Conservation (phyloP, 805 yeast species). For the Saturnispora sekii region DNA sequence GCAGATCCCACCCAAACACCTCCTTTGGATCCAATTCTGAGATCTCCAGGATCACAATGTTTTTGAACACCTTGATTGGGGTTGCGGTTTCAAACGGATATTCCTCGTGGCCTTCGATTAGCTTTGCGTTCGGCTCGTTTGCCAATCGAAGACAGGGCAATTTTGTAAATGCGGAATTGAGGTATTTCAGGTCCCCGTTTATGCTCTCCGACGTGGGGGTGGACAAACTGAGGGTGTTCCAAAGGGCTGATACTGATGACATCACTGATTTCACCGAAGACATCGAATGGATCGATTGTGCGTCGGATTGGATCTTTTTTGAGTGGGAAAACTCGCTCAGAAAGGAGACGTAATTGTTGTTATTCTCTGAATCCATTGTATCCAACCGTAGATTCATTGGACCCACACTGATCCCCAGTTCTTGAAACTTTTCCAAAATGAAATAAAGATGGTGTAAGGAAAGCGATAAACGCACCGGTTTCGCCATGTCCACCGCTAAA, state of each 20-base stretch:
- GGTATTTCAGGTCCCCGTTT: constrained; percentile 37
- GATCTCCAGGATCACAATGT: constrained; percentile 51
- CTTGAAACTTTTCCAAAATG: constrained; percentile 47
- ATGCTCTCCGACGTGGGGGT: constrained; percentile 37
- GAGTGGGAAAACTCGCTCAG: constrained; percentile 43
- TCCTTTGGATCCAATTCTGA: constrained; percentile 55
- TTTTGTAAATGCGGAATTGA: constrained; percentile 55
- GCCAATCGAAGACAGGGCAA: constrained; percentile 54
- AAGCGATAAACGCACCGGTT: constrained; percentile 47
- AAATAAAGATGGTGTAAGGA: constrained; percentile 58
- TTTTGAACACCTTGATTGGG: constrained; percentile 52
- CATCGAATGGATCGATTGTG: constrained; percentile 46
- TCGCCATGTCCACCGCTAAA: constrained; percentile 17
- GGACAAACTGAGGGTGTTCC: constrained; percentile 27
- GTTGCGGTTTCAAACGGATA: constrained; percentile 65
- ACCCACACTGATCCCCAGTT: constrained; percentile 41
- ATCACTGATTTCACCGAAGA: constrained; percentile 46
- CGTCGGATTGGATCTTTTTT: constrained; percentile 27
- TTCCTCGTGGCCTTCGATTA: constrained; percentile 55
- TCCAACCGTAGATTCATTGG: constrained; percentile 54
- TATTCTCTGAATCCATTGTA: constrained; percentile 41
- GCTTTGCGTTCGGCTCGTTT: constrained; percentile 47
- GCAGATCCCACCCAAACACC: constrained; percentile 52
- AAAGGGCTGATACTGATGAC: constrained; percentile 36
- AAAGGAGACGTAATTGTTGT: constrained; percentile 45